phyloP scores from a whole-genome alignment of 345 rosid genomes.

The Eucalyptus erythrocorys region DNA sequence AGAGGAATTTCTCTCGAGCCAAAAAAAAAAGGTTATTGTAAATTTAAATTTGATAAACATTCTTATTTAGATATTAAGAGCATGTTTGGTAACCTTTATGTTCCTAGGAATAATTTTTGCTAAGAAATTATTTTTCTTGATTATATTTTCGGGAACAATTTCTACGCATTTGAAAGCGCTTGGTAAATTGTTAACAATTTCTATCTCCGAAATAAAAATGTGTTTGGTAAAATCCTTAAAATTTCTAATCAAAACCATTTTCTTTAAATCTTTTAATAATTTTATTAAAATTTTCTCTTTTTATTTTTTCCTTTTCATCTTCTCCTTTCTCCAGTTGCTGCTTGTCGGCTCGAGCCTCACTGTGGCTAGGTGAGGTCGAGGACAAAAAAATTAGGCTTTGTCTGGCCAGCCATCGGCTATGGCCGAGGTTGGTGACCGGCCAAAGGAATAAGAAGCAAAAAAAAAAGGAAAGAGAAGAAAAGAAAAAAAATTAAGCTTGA shows the following conservation, averaged over 20 bases:
- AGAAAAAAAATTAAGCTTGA: accelerated
- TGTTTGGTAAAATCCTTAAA: accelerated
- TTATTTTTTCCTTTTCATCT: too few species aligned
- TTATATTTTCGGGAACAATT: accelerated
- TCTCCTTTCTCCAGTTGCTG: accelerated
- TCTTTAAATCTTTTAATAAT: too few species aligned
- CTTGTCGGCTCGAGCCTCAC: accelerated
- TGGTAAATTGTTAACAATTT: accelerated
- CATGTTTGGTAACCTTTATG: accelerated
- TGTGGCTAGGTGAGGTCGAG: accelerated
- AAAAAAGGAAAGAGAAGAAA: too few species aligned
- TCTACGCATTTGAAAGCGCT: accelerated
- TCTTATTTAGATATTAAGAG: too few species aligned
- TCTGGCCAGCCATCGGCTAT: accelerated
- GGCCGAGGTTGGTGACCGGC: accelerated
- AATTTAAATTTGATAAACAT: too few species aligned
- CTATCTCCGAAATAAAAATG: accelerated
- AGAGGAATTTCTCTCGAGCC: too few species aligned
- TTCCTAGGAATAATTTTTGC: accelerated
- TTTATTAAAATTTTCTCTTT: too few species aligned
- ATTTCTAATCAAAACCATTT: too few species aligned
- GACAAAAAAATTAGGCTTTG: accelerated
- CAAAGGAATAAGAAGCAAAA: too few species aligned
- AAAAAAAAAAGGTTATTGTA: too few species aligned
- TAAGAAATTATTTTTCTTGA: accelerated